These are phyloP conservation scores for Biscogniauxia mediterranea DNA, from an alignment of 2,329 filamentous ascomycete genomes.

Conservation along the genomic window DNA sequence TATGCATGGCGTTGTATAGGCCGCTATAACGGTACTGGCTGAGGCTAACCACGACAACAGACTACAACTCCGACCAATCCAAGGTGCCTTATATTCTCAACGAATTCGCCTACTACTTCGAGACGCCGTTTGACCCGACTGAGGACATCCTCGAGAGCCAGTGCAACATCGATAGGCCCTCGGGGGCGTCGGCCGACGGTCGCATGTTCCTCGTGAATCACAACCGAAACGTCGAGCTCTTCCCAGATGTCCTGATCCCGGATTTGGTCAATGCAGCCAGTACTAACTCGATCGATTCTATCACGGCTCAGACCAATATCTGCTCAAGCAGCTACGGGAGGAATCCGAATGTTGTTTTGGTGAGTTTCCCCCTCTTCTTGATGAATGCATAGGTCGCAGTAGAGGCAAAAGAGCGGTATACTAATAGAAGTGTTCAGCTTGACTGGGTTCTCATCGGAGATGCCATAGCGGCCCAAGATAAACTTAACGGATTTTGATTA, in stretches of 20 bases:
- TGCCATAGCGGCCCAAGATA: constrained; percentile 36
- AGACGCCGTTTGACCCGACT: constrained; percentile 68
- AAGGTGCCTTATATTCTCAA: constrained; percentile 61
- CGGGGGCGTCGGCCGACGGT: constrained; percentile 35
- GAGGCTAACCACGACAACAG: constrained; percentile 40
- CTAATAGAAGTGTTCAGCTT: constrained; percentile 34
- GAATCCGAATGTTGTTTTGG: constrained; percentile 38
- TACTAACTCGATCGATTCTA: constrained; percentile 48
- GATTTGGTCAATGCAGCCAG: constrained; percentile 33
- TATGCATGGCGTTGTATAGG: not conserved
- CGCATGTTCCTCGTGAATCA: constrained; percentile 48
- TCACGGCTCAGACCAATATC: constrained; percentile 39
- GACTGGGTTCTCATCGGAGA: constrained; percentile 44
- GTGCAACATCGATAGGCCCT: constrained; percentile 65
- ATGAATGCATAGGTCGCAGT: not conserved
- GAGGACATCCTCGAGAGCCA: constrained; percentile 54
- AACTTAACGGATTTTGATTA: constrained; percentile 37
- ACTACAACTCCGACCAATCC: constrained; percentile 53
- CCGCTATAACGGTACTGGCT: not conserved
- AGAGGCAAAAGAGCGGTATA: not conserved
- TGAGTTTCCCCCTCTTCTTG: constrained; percentile 23
- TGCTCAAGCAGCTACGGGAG: constrained; percentile 33
- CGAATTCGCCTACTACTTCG: constrained; percentile 67
- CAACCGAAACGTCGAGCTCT: constrained; percentile 34
- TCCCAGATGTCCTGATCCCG: constrained; percentile 37